Base-by-base conservation (phyloP, 2,329 filamentous ascomycete genomes). In the Delphinella strobiligena region DNA sequence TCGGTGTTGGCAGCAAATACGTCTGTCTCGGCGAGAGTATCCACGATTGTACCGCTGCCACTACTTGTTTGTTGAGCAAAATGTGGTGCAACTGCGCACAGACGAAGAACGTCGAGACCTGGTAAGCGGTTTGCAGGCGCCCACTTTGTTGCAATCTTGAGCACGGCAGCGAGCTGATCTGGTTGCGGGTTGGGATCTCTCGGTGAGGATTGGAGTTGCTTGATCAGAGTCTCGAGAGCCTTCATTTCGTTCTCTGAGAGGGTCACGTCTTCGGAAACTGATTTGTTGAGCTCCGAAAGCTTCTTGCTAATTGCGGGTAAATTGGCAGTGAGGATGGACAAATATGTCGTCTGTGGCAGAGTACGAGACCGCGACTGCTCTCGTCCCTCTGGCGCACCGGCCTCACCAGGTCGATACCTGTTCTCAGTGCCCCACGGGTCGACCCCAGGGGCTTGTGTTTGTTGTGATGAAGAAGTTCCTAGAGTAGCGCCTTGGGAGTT, bases 401-500 rank as follows among this genome's bases (percentile, higher is more conserved):
- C 66, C 48, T 84, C 77, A 11, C 80, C 83, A 16, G 87, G 85
- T 38, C 80, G 74, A 58, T 93, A 93, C 48, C 84, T 71, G 38
- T 77, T 74, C 48, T 89, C 85, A 14, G 78, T 78, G 5, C 85
- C 86, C 66, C 78, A 86, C 0, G 85, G 80, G 60, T 93, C 84
- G 24, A 75, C 66, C 1, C 71, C 72, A 12, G 64, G 60, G 2
- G 67, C 57, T 33, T 65, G 51, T 4, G 64, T 66, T 35, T 71
- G 64, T 12, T 56, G 53, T 37, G 67, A 56, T 42, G 33, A 43
- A 31, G 31, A 47, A 49, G 54, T 51, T 1, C 86, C 86, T n/a
- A 94, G 64, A 1, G 80, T 85, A 5, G 86, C 82, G 3, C 87
- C 88, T 61, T 89, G 77, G 1, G 88, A 93, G 54, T 96, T 96